Base-by-base conservation (phyloP, 140 eudicot genomes). In the Stevia rebaudiana region DNA sequence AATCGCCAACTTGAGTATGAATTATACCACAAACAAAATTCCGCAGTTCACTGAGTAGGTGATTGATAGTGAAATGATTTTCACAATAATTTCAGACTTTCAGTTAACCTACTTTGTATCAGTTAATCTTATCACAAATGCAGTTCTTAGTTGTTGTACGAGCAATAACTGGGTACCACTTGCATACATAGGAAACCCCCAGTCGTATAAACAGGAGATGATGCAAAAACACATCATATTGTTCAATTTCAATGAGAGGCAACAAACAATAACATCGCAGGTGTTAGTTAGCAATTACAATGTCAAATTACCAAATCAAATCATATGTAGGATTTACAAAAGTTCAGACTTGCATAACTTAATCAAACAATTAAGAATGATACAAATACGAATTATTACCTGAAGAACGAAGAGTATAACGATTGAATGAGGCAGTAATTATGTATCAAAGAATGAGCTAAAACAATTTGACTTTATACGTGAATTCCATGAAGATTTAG, bases 331-430 rank as follows among this genome's bases (percentile, higher is more conserved):
- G 50, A 67, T 37, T 2, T 1, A 67, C 16, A 36, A 21, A 21
- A 50, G 21, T 21, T 17, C 50, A 63, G 35, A 63, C 10, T 22
- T 48, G 49, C 49, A 1, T 65, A 49, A 19, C 63, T 25, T 43
- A 21, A 47, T 43, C 24, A 57, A 42, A 42, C 36, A 44, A 17
- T 9, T 31, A 8, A 13, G n/a, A 46, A 21, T 48, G 21, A 40
- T 0, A 18, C 11, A 53, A 53, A 63, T 40, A 41, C 11, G 50
- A 21, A 65, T 63, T 63, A 65, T 63, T 63, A 72, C 77, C 77
- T 63, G 66, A 30, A 51, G 40, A 40, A 41, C 21, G 48, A 64
- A 63, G 65, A 25, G 56, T 39, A 23, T 58, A 11, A 69, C 50
- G 46, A 58, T 31, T 28, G 11, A 59, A 28, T 35, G 17, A 57